Evolutionary conservation across 176 grass and related monocot genomes (phyloP).

Genomic region (Carex myosuroides): DNA sequence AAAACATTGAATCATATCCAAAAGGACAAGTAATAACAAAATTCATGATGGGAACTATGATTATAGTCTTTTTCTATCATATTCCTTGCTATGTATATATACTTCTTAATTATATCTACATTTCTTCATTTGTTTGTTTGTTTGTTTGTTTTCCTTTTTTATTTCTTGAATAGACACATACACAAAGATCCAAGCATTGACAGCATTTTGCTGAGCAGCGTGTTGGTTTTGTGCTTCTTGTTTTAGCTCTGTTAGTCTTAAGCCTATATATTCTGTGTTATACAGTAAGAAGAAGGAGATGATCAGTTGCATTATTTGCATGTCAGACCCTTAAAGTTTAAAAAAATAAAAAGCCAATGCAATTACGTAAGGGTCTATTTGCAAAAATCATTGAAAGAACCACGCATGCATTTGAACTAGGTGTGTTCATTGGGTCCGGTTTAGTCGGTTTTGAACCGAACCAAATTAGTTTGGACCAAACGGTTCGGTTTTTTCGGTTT

Average conservation of each 20-base stretch:
- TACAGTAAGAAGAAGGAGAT: background rate
- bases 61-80: background rate
- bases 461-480: no score
- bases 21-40: slow-evolving; percentile 20
- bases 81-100: background rate
- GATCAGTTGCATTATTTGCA: background rate
- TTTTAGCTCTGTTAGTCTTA: slow-evolving; percentile 18
- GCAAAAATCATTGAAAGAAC: background rate
- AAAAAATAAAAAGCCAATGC: no score
- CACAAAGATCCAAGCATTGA: background rate
- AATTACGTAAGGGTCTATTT: background rate
- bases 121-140: slow-evolving; percentile 11
- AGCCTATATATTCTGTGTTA: background rate
- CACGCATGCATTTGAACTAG: no score
- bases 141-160: background rate
- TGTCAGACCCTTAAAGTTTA: background rate
- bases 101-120: background rate
- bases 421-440: no score
- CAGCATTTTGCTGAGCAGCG: background rate
- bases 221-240: slow-evolving; percentile 18
- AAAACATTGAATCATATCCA: background rate
- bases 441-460: no score
- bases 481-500: no score
- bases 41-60: slow-evolving; percentile 12
- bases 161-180: background rate